Base-by-base conservation (phyloP, 352 stramenopile species). In the Phytophthora vignae region DNA sequence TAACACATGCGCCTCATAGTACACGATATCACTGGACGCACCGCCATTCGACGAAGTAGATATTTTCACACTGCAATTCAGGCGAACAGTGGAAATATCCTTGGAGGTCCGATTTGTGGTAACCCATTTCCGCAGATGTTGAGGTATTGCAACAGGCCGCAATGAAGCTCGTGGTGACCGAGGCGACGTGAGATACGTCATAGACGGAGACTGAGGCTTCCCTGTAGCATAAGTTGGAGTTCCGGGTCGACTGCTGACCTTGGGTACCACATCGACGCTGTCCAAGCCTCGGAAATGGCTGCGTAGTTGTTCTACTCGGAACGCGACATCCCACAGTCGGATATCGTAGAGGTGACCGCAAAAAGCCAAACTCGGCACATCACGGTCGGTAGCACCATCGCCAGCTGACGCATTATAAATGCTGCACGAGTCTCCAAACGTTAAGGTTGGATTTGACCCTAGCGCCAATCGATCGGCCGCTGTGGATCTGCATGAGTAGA, bases 301-400 rank as follows among this genome's bases (percentile, higher is more conserved):
- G 15, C 73, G 73, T 27, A 93, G 55, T 44, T 93, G 83, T 29
- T 93, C 83, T 49, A 64, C 61, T 15, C 81, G 79, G 27, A 92
- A 66, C 1, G 81, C 75, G 6, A 84, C 81, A 71, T 93, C 76
- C 87, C 87, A 94, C 3, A 91, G 22, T 0, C 82, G 77, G 53
- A 92, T 69, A 69, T 91, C 82, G 21, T 80, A 90, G 8, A 94
- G 46, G 38, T 93, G 77, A 0, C 71, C 73, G 36, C 58, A 48
- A 5, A 85, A 55, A 7, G 64, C 19, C 10, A 53, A n/a, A 25
- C 61, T 76, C 38, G 48, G 11, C 11, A 58, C 19, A 14, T 48
- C 21, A 25, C 15, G 2, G 31, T 38, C 38, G 10, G 9, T 14
- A 48, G 38, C 31, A 57, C n/a, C 33, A 42, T 50, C 22, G 14